Conservation (phyloP, 805 yeast genomes). For the Candida wancherniae region DNA sequence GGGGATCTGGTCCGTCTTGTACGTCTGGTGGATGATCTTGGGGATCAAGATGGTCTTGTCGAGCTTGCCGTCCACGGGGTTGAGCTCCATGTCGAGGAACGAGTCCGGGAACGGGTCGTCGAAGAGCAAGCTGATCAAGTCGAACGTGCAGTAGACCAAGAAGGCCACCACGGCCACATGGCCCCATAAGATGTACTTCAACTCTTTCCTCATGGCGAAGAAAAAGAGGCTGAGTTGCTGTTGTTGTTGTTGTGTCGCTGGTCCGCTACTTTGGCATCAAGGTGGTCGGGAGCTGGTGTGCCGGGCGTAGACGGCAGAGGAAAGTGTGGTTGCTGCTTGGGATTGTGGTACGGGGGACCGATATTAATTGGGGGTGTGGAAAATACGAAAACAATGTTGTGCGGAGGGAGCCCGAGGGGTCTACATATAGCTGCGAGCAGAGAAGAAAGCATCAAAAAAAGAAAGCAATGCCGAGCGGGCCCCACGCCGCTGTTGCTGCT, state of each 20-base stretch:
- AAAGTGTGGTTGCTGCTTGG: too few relatives aligned
- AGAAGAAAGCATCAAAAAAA: neutral
- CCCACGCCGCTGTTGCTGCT: too few relatives aligned
- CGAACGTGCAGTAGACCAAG: conserved; percentile 61
- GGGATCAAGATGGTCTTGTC: conserved; percentile 63
- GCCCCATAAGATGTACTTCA: conserved; percentile 54
- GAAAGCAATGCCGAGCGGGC: too few relatives aligned
- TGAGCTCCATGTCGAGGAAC: conserved; percentile 55
- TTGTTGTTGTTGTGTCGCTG: too few relatives aligned
- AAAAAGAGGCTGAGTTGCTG: too few relatives aligned
- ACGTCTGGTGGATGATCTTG: conserved; percentile 89
- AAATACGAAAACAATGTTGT: too few relatives aligned
- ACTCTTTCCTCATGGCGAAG: conserved; percentile 65
- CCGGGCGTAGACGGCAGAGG: too few relatives aligned
- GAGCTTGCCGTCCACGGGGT: conserved; percentile 44
- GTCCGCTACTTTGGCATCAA: too few relatives aligned
- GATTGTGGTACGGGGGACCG: too few relatives aligned
- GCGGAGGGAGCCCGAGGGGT: too few relatives aligned
- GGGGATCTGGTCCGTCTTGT: conserved; percentile 74
- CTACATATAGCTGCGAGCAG: conserved; percentile 1
- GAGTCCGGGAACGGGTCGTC: conserved; percentile 69
- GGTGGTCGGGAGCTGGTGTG: too few relatives aligned
- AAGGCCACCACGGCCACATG: conserved; percentile 53
- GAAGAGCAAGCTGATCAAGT: conserved; percentile 66
- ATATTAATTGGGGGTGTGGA: too few relatives aligned